Conservation (phyloP, 805 yeast species). For the Wickerhamiella domercqiae region DNA sequence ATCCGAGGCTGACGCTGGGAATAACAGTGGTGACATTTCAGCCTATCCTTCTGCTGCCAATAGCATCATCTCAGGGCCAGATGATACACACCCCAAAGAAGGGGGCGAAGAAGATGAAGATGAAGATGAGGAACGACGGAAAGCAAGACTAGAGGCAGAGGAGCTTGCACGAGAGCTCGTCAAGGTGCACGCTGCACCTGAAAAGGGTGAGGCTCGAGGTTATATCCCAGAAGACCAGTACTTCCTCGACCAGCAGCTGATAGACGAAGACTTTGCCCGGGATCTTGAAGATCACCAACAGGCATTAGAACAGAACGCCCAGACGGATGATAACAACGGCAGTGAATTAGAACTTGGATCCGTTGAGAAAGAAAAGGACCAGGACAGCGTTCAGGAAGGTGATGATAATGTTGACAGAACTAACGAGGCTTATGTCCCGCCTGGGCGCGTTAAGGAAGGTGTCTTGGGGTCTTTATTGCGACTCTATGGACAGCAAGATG, state of each 20-base stretch:
- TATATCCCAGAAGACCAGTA: background rate
- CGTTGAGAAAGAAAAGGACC: slow-evolving; percentile 1
- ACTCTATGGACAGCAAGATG: slow-evolving; percentile 30
- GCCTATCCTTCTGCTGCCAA: no score
- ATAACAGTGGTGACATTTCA: no score
- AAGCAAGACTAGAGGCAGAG: slow-evolving; percentile 15
- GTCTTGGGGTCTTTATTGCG: slow-evolving; percentile 64
- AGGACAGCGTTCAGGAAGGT: slow-evolving; percentile 3
- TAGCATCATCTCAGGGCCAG: no score
- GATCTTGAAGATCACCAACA: slow-evolving; percentile 1
- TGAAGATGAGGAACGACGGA: slow-evolving; percentile 8
- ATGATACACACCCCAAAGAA: background rate
- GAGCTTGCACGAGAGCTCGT: slow-evolving; percentile 17
- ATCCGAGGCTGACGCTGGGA: no score
- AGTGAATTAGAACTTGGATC: background rate
- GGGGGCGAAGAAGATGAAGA: slow-evolving; percentile 5
- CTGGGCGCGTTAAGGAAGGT: slow-evolving; percentile 64
- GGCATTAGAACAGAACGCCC: slow-evolving; percentile 3
- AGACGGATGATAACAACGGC: slow-evolving; percentile 1
- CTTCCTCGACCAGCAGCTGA: background rate
- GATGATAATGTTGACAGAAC: slow-evolving; percentile 14
- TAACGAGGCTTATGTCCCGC: slow-evolving; percentile 39
- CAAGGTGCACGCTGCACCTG: slow-evolving; percentile 10
- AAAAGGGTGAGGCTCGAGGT: background rate
- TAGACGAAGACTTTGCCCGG: background rate